Evolutionary conservation across 805 yeast species (phyloP), one percentile per base, ranked within the genome.

Genomic region (Saccharomycopsis amapae): DNA sequence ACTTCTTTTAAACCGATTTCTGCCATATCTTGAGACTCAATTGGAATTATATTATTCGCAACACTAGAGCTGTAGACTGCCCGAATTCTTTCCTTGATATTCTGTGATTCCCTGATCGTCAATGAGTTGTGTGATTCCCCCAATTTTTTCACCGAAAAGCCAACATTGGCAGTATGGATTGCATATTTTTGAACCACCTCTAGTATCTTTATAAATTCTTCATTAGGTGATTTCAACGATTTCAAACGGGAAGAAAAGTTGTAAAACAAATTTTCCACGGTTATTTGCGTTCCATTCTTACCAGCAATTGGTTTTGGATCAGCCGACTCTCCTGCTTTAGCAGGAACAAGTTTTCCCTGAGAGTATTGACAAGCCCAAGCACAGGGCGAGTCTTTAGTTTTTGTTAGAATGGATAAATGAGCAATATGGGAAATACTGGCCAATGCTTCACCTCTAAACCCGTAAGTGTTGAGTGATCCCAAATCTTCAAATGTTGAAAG

Each of bases 381-480:
- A 56, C 86, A 73, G 0, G 72, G 65, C 1, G 79, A 73, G 1
- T 64, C 71, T 5, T 53, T 57, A 0, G 84, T 77, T 62, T 85
- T 88, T 0, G 97, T 85, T 1, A 80, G 72, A 4, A 93, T 94
- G 0, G 86, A 72, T 1, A 93, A 66, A 48, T 88, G 81, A 0
- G 97, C 73, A 18, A 93, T 81, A 58, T 90, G 96, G 0, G 96
- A 87, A 5, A 93, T 89, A 58, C 93, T 81, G 1, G 97, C 96
- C 40, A 93, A 67, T 0, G 98, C 98, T 62, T 93, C 98, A 13
- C 98, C 98, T 45, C 98, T 71, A 60, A 93, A 93, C 3, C 98
- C 98, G 61, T 87, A 87, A 0, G 97, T 89, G 19, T 74, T 66
- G 20, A 93, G 75, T 3, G 71, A 61, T 41, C 68, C 66, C 48